These are phyloP conservation scores for Penicillium fuscoglaucum DNA, from an alignment of 2,329 filamentous ascomycete species.

Conservation along the genomic window DNA sequence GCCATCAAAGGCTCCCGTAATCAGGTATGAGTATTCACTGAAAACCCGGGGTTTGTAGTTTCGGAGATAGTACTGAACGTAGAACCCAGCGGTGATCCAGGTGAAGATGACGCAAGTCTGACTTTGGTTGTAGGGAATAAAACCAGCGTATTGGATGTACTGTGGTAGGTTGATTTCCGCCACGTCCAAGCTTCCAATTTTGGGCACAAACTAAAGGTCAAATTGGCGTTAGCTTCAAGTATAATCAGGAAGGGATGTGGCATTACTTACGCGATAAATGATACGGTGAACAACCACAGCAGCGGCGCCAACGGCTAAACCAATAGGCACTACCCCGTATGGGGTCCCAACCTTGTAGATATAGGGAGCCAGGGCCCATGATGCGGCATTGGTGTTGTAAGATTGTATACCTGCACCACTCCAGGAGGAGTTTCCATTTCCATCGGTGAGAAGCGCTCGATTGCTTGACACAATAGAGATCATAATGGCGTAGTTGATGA, in stretches of 20 bases:
- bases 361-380: slow-evolving; percentile 54
- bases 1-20: slow-evolving; percentile 57
- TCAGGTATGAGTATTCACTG: slow-evolving; percentile 56
- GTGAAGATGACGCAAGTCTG: slow-evolving; percentile 58
- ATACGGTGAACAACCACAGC: slow-evolving; percentile 17
- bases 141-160: slow-evolving; percentile 57
- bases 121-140: slow-evolving; percentile 55
- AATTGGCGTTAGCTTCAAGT: not conserved
- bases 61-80: slow-evolving; percentile 54
- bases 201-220: slow-evolving; percentile 47
- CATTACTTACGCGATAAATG: slow-evolving; percentile 12
- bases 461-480: slow-evolving; percentile 54
- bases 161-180: slow-evolving; percentile 55
- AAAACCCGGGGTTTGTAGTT: slow-evolving; percentile 55
- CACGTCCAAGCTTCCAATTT: slow-evolving; percentile 45
- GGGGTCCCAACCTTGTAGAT: slow-evolving; percentile 54
- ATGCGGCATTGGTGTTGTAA: slow-evolving; percentile 39
- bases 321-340: slow-evolving; percentile 49
- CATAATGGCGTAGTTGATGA: slow-evolving; percentile 59
- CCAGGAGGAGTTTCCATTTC: slow-evolving; percentile 54
- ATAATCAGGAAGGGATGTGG: too few species aligned
- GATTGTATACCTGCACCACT: slow-evolving; percentile 54
- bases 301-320: slow-evolving; percentile 49
- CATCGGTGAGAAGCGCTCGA: slow-evolving; percentile 48
- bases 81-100: slow-evolving; percentile 48